Base-by-base conservation (phyloP, 331 rosid species). In the Stylosanthes scabra region DNA sequence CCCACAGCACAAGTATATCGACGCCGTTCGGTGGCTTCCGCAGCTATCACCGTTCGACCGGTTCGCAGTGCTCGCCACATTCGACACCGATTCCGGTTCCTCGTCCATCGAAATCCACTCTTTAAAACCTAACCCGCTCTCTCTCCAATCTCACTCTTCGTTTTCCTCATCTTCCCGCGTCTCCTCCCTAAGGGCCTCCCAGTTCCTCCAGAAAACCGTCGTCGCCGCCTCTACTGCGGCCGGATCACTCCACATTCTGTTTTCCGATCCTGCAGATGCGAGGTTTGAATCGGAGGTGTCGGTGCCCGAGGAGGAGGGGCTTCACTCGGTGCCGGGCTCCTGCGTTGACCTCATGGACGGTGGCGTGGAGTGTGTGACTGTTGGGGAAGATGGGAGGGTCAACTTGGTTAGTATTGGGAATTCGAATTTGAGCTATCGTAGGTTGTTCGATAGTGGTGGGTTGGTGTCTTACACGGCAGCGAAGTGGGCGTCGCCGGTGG, bases 21-120 rank as follows among this genome's bases (percentile, higher is more conserved):
- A 91, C 74, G 83, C 91, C 0, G 97, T 89, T 49, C 93, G 97
- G 2, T 94, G 99, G 99, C 89, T 91, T n/a, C 93, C 99, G 2
- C 81, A 75, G 0, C 47, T 74, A 39, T 86, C 95, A 8, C 84
- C 93, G 60, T 88, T 94, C 44, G 74, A 86, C 14, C 89, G 99
- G 3, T 81, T 77, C 54, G 86, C 96, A 0, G 95, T 79, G 47
- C 57, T 94, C 50, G 93, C 99, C 8, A 13, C 66, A 6, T 89
- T 77, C 66, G 95, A 91, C 63, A 78, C 85, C 31, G 93, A 86
- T 78, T 79, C 93, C n/a, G 83, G 76, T 52, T 31, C 80, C 42
- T 82, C 87, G 16, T 82, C 93, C 65, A 49, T 93, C 64, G 85
- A 88, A 84, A 78, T 81, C 66, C 88, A 81, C 80, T 85, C 90